Percentiles rank a stretch among this genome's conserved stretches.
phyloP scores from a whole-genome alignment of 1,139 yeast genomes.

The Zygosaccharomyces pseudobailii region DNA sequence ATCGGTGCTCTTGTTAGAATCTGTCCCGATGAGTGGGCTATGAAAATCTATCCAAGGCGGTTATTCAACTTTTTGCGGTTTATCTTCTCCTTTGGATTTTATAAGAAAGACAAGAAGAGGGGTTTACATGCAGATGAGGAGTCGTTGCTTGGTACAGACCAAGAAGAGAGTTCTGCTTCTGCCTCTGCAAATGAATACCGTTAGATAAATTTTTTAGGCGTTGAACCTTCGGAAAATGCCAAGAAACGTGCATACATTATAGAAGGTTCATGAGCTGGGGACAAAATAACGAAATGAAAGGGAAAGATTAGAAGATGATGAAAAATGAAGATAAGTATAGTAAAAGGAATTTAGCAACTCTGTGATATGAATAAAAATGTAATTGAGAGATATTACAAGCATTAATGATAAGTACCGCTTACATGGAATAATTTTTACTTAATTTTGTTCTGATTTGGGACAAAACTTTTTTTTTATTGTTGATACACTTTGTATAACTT shows the following conservation, averaged over 20 bases:
- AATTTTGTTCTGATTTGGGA: not conserved
- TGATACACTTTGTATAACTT: not conserved
- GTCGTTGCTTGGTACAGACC: slow-evolving; percentile 9
- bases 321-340: not conserved
- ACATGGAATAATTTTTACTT: not conserved
- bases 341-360: not conserved
- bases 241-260: not conserved
- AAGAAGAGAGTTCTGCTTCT: not conserved
- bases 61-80: slow-evolving; percentile 3
- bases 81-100: slow-evolving; percentile 8
- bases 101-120: slow-evolving; percentile 1
- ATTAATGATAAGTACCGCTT: not conserved
- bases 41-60: slow-evolving; percentile 50
- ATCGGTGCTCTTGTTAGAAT: slow-evolving; percentile 70
- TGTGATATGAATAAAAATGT: not conserved
- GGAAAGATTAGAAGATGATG: not conserved
- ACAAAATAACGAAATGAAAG: not conserved
- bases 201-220: not conserved
- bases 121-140: slow-evolving; percentile 11
- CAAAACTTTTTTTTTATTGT: not conserved
- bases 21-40: slow-evolving; percentile 78
- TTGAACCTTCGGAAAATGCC: not conserved
- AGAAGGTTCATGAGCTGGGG: not conserved
- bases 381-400: not conserved
- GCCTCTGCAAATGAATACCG: not conserved